Base-by-base conservation (phyloP, 345 rosid species). In the Leavenworthia alabamica region DNA sequence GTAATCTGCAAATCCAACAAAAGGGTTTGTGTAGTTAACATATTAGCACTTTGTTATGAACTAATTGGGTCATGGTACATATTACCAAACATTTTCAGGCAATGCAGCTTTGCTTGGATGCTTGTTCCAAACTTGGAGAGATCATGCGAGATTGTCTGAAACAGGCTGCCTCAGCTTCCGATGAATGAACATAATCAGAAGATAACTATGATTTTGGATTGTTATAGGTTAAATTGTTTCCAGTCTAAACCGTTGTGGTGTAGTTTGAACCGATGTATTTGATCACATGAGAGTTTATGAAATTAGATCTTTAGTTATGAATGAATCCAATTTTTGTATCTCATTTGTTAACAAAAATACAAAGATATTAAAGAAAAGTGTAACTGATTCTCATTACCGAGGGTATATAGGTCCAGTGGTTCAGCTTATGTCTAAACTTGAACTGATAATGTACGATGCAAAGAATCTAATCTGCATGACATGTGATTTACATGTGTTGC, bases 61-160 rank as follows among this genome's bases (percentile, higher is more conserved):
- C 13, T 28, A 17, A n/a, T n/a, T 32, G 59, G 26, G 8, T 51
- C 22, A 27, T 8, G 12, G 8, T 31, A 6, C 33, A 51, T n/a
- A 64, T 39, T 51, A 19, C 39, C 48, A 46, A 40, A 24, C 62
- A 58, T 37, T 9, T 43, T 5, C 84, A 91, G 98, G 95, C 86
- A 56, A 85, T 85, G 98, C 86, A 89, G 80, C 90, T 92, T 33
- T 83, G 89, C 75, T 83, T 89, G 7, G 98, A 86, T 36, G 98
- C 96, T 19, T 82, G 89, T 75, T 65, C 80, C 2, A 85, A 89
- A 76, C 96, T 92, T 22, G 85, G 83, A 40, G 76, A 77, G 56
- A 76, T 92, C 66, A 86, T 92, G 98, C 79, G 96, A 40, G 80
- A 80, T 56, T 86, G 95, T 67, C 72, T 92, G 72, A 83, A 86